Conservation (phyloP, 2,329 filamentous ascomycete genomes). For the Penicillium sp. region DNA sequence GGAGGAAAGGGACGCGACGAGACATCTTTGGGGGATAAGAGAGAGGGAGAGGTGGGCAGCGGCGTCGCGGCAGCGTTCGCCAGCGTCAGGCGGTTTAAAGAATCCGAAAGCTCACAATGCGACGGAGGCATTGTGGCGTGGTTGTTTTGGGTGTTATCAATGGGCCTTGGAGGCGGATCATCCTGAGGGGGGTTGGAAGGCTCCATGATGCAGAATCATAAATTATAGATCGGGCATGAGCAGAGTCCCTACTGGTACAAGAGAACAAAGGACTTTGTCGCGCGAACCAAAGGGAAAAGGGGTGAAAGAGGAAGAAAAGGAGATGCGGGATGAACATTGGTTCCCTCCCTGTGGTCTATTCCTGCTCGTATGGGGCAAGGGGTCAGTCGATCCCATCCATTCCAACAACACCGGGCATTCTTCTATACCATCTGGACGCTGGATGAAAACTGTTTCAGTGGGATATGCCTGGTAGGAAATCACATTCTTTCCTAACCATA, state of each 20-base stretch:
- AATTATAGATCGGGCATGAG: conserved; percentile 13
- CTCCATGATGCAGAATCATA: conserved; percentile 30
- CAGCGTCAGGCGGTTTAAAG: conserved; percentile 31
- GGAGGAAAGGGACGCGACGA: conserved; percentile 21
- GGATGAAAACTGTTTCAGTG: conserved; percentile 7
- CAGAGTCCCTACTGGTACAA: neutral
- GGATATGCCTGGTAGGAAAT: conserved; percentile 3
- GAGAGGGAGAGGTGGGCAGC: conserved; percentile 29
- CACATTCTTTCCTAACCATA: conserved; percentile 10
- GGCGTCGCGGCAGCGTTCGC: conserved; percentile 23
- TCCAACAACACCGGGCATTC: conserved; percentile 16
- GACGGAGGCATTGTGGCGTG: conserved; percentile 17
- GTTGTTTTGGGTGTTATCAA: conserved; percentile 19
- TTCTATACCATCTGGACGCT: neutral
- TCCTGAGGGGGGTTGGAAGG: conserved; percentile 27
- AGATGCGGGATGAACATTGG: conserved; percentile 10
- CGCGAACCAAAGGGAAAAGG: neutral
- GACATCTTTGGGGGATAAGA: conserved; percentile 26
- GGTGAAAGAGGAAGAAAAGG: conserved; percentile 7
- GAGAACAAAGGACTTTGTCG: neutral
- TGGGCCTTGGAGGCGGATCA: conserved; percentile 21
- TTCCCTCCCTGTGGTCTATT: conserved; percentile 9
- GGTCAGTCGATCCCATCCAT: conserved; percentile 20
- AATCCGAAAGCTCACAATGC: conserved; percentile 20
- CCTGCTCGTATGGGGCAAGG: conserved; percentile 17